Conservation (phyloP, 106 monocot genomes). For the Dendrobium nobile region DNA sequence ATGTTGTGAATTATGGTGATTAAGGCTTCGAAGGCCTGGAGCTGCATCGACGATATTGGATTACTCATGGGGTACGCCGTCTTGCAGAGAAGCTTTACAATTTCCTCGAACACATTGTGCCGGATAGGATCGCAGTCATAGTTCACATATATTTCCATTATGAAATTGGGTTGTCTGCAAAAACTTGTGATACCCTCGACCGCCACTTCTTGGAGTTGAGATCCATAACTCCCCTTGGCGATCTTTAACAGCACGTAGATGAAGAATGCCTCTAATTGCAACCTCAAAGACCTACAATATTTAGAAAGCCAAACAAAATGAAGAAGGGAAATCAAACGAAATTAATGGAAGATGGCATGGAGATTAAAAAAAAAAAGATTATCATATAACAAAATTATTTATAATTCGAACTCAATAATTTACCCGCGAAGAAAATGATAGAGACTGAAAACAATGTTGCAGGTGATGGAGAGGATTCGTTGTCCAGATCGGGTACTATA, state of each 20-base stretch:
- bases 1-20: slow-evolving; percentile 46
- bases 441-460: slow-evolving; percentile 80
- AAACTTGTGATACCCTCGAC: slow-evolving; percentile 67
- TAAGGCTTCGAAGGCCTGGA: slow-evolving; percentile 78
- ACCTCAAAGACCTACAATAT: slow-evolving; percentile 31
- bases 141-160: slow-evolving; percentile 80
- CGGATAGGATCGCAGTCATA: slow-evolving; percentile 82
- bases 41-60: slow-evolving; percentile 31
- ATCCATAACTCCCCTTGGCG: slow-evolving; percentile 20
- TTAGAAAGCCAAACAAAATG: background rate
- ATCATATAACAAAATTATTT: background rate
- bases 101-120: slow-evolving; percentile 57
- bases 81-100: slow-evolving; percentile 68
- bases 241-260: slow-evolving; percentile 46
- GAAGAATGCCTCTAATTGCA: slow-evolving; percentile 93
- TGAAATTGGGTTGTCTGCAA: slow-evolving; percentile 68
- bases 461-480: slow-evolving; percentile 78
- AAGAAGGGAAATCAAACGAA: background rate
- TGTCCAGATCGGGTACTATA: slow-evolving; percentile 46
- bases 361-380: background rate
- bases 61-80: slow-evolving; percentile 41
- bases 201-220: slow-evolving; percentile 77
- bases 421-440: slow-evolving; percentile 74
- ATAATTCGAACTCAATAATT: background rate
- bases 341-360: too few species aligned